Evolutionary conservation across 352 stramenopile species (phyloP), one percentile per base, ranked within the genome.

Genomic region (Phytophthora foliorum): DNA sequence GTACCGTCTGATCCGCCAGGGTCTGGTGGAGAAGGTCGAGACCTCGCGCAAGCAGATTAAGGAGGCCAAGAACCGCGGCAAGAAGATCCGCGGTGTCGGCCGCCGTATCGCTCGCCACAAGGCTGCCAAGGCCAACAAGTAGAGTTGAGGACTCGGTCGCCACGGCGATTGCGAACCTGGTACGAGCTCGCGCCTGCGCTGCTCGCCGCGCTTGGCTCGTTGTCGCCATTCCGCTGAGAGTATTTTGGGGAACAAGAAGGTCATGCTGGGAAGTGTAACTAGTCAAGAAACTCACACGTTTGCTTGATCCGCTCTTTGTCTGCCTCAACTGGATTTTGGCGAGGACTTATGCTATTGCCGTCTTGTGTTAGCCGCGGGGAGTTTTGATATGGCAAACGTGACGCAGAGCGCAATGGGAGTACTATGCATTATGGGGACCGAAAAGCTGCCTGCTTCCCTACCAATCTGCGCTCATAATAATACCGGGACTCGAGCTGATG

Each of bases 31-130:
- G 61, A 98, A 98, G 90, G 97, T 98, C 68, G 97, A 99, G 83
- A 97, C 86, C 64, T 99, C 94, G 62, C 91, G 98, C 72, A 99
- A 99, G 92, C 97, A 99, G 78, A 99, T 99, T 86, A 99, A 99
- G 95, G 98, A 99, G 82, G 90, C 94, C 70, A 99, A 99, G 96
- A 99, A 99, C 89, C 97, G 98, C 66, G 93, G 73, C 72, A 98
- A 98, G 89, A 99, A 99, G 95, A 79, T 98, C 57, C 95, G 97
- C 66, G 98, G 98, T 93, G 98, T 98, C 27, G 98, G 98, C 72
- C 95, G 96, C 63, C 96, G 94, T 82, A 99, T 99, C 80, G 97
- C 97, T 74, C 98, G 98, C 84, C 98, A 99, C 96, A 99, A 99
- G 90, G 97, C 97, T 49, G 98, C 98, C 80, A 98, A 98, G 93